Evolutionary conservation across 345 rosid species (phyloP).

Genomic region (Euphorbia tirucalli): DNA sequence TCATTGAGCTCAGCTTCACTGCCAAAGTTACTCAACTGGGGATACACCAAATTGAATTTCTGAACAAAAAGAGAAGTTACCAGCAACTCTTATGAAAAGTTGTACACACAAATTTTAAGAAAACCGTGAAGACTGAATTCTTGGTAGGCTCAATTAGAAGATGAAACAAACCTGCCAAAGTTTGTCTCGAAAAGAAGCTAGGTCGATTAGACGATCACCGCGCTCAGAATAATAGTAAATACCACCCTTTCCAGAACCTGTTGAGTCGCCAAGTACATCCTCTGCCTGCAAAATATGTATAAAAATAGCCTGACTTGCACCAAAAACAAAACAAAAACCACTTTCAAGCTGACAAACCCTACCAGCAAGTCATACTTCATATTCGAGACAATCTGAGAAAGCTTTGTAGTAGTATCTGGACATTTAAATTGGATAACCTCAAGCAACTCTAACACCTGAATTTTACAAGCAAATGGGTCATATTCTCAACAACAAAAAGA

Average conservation of each 20-base stretch:
- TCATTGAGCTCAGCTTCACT: slow-evolving; percentile 76
- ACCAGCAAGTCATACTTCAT: slow-evolving; percentile 71
- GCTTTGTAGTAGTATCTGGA: slow-evolving; percentile 69
- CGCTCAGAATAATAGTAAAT: slow-evolving; percentile 87
- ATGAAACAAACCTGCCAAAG: slow-evolving; percentile 68
- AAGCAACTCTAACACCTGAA: slow-evolving; percentile 80
- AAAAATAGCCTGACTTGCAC: slow-evolving; percentile 13
- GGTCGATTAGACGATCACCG: slow-evolving; percentile 88
- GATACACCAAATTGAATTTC: slow-evolving; percentile 67
- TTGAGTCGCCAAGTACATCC: slow-evolving; percentile 69
- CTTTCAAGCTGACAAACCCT: slow-evolving; percentile 23
- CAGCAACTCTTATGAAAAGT: slow-evolving; percentile 17
- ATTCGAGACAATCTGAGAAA: slow-evolving; percentile 64
- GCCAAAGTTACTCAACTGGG: slow-evolving; percentile 54
- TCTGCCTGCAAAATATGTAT: slow-evolving; percentile 50
- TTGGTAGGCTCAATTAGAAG: background rate
- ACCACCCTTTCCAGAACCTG: slow-evolving; percentile 73
- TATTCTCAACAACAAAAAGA: slow-evolving; percentile 2
- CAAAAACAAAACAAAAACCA: slow-evolving; percentile 6
- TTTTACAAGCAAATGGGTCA: slow-evolving; percentile 17
- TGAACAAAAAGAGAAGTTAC: slow-evolving; percentile 32
- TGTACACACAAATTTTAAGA: background rate
- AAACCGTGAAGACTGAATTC: background rate
- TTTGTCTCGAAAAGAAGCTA: slow-evolving; percentile 67
- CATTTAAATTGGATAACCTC: slow-evolving; percentile 81